phyloP scores from a whole-genome alignment of 495 filamentous ascomycete species.

The Pseudevernia furfuracea region DNA sequence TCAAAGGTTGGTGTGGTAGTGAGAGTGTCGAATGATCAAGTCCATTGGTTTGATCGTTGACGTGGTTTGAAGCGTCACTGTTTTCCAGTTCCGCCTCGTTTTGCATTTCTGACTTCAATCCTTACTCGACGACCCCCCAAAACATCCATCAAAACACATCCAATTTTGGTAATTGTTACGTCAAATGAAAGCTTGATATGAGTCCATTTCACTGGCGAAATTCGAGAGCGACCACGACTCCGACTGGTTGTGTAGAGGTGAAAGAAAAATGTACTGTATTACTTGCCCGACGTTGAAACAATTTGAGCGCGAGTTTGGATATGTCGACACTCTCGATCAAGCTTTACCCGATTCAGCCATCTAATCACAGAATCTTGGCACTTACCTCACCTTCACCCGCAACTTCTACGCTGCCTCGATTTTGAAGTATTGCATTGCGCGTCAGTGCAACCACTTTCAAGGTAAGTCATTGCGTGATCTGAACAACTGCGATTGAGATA shows the following conservation, averaged over 20 bases:
- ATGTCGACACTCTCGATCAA: slow-evolving; percentile 19
- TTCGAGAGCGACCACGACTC: slow-evolving; percentile 50
- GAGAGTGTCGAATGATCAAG: slow-evolving; percentile 27
- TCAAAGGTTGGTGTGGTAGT: slow-evolving; percentile 25
- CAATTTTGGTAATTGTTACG: slow-evolving; percentile 50
- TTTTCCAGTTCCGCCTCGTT: slow-evolving; percentile 41
- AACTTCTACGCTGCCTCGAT: not conserved
- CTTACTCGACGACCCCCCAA: slow-evolving; percentile 49
- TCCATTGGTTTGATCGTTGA: slow-evolving; percentile 35
- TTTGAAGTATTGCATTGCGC: not conserved
- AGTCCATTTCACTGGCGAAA: slow-evolving; percentile 44
- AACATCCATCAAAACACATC: slow-evolving; percentile 60
- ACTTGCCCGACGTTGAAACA: slow-evolving; percentile 21
- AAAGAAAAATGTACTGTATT: slow-evolving; percentile 19
- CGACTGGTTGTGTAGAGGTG: slow-evolving; percentile 25
- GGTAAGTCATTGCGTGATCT: not conserved
- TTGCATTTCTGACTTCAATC: slow-evolving; percentile 51
- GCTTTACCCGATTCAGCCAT: slow-evolving; percentile 12
- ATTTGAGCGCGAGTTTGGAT: slow-evolving; percentile 20
- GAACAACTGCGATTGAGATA: not conserved
- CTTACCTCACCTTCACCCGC: not conserved
- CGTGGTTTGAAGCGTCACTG: slow-evolving; percentile 40
- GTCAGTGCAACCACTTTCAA: slow-evolving; percentile 3
- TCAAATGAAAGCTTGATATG: slow-evolving; percentile 53
- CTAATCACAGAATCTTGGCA: not conserved